Conservation (phyloP, 2,329 filamentous ascomycete species). For the Gaeumannomyces tritici region DNA sequence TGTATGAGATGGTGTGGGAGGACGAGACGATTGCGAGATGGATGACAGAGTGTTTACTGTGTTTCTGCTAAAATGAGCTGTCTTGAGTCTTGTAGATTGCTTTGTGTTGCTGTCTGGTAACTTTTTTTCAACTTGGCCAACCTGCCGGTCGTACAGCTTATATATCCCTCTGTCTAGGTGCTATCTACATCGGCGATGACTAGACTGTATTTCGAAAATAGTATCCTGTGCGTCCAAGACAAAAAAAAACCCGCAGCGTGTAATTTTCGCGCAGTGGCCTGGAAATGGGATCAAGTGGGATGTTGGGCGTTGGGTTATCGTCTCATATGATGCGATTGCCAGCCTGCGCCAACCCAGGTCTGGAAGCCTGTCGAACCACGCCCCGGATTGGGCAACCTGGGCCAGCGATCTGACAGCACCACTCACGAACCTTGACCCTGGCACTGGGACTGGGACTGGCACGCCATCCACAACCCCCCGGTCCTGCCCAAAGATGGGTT, state of each 20-base stretch:
- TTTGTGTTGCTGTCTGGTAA: not conserved
- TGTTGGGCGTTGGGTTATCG: not conserved
- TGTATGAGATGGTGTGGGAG: too few relatives aligned
- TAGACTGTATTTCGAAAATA: not conserved
- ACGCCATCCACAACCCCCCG: not conserved
- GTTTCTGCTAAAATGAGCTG: too few relatives aligned
- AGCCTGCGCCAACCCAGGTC: slow-evolving; percentile 1
- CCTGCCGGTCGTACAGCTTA: not conserved
- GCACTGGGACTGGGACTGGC: not conserved
- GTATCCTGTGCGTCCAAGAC: not conserved
- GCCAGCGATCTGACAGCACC: not conserved
- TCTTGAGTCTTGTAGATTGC: too few relatives aligned
- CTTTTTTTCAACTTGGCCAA: not conserved
- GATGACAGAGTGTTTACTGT: too few relatives aligned
- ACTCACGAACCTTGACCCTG: not conserved
- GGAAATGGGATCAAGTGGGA: not conserved
- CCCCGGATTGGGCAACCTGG: not conserved
- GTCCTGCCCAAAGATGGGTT: not conserved
- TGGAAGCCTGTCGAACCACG: slow-evolving; percentile 1
- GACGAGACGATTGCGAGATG: not conserved
- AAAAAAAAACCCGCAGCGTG: not conserved
- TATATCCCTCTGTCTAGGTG: not conserved
- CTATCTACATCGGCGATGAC: not conserved
- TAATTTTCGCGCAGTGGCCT: not conserved
- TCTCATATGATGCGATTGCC: not conserved